A percentile compares a stretch with the other conserved stretches of the same genome.
Evolutionary conservation across 768 basidiomycete genomes (phyloP).

Genomic region (Auricularia heimuer): DNA sequence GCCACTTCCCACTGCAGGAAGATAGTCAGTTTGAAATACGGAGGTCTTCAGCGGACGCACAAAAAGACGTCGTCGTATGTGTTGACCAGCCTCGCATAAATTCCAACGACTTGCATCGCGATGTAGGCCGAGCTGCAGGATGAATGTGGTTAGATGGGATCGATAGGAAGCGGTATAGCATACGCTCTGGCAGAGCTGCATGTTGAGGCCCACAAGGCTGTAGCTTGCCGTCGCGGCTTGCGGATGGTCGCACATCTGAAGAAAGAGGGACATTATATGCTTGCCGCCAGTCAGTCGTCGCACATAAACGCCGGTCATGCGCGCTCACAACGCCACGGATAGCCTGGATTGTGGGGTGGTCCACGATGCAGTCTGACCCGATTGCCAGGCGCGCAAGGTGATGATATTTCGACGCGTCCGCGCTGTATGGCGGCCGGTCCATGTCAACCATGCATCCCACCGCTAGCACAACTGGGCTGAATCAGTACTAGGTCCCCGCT

Average conservation of each 20-base stretch:
- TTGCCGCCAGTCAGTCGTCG: too few relatives aligned
- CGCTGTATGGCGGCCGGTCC: background rate
- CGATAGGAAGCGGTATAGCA: too few relatives aligned
- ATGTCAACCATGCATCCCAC: background rate
- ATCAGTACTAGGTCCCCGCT: background rate
- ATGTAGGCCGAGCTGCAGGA: background rate
- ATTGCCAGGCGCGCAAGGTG: background rate
- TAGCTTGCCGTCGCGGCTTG: too few relatives aligned
- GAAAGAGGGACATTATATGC: too few relatives aligned
- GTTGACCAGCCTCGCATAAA: background rate
- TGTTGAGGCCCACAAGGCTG: too few relatives aligned
- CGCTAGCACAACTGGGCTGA: slow-evolving; percentile 27
- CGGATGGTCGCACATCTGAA: too few relatives aligned
- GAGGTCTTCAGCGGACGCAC: background rate
- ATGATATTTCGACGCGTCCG: background rate
- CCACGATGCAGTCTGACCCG: background rate
- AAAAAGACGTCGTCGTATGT: background rate
- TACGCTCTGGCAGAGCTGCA: too few relatives aligned
- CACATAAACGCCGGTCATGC: too few relatives aligned
- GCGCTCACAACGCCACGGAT: background rate
- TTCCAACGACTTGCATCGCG: background rate
- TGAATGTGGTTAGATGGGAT: background rate
- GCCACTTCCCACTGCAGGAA: background rate
- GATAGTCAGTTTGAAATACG: too few relatives aligned
- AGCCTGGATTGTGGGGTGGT: background rate